Evolutionary conservation across 441 rosid genomes (phyloP).

Genomic region (Pelargonium citronellum): DNA sequence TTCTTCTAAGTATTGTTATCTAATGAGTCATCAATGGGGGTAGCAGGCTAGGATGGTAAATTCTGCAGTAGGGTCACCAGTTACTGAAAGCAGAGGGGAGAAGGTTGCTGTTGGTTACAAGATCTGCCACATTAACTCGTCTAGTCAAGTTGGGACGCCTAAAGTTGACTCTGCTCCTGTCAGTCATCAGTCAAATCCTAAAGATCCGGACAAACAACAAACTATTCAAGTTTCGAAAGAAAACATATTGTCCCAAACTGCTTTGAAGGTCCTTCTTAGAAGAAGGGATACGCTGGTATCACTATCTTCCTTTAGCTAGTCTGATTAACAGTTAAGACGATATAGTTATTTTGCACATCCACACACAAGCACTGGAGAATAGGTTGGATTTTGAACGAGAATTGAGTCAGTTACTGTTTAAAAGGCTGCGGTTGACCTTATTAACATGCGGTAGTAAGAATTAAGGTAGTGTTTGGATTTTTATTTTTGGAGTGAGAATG

Average conservation of each 20-base stretch:
- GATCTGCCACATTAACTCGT: slow-evolving; percentile 15
- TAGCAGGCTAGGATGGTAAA: slow-evolving; percentile 28
- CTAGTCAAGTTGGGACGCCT: not conserved
- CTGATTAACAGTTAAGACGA: slow-evolving; percentile 15
- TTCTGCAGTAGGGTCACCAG: slow-evolving; percentile 11
- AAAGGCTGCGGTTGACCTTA: not conserved
- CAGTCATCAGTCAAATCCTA: slow-evolving; percentile 25
- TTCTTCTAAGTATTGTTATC: slow-evolving; percentile 11
- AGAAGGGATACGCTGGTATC: slow-evolving; percentile 68
- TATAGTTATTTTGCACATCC: slow-evolving; percentile 10
- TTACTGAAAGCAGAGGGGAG: slow-evolving; percentile 28
- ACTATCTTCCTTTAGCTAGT: slow-evolving; percentile 9
- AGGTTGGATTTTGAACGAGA: not conserved
- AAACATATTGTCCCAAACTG: slow-evolving; percentile 43
- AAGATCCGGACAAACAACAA: slow-evolving; percentile 34
- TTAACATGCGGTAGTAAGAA: not conserved
- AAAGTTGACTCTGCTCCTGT: slow-evolving; percentile 12
- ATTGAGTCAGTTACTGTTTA: slow-evolving; percentile 1
- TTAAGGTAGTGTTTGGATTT: too few relatives aligned
- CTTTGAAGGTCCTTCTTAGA: slow-evolving; percentile 41
- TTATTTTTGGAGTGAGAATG: too few relatives aligned
- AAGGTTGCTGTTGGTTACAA: slow-evolving; percentile 24
- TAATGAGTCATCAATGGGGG: slow-evolving; percentile 9
- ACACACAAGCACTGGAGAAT: not conserved
- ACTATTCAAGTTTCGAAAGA: slow-evolving; percentile 41